Evolutionary conservation across 306 rosid genomes (phyloP).

Genomic region (Medicago arabica): DNA sequence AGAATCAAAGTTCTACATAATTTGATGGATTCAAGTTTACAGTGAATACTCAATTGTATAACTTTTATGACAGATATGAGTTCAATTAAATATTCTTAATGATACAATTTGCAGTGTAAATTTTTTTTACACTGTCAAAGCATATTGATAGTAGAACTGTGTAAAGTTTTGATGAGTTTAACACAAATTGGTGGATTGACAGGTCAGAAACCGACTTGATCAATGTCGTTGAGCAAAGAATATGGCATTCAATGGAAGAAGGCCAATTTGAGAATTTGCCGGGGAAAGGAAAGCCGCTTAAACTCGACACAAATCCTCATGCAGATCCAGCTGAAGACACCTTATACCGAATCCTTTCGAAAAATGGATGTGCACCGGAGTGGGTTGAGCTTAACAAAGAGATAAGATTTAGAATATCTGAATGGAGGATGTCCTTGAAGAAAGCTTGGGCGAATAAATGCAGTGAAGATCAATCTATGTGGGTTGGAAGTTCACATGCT

Average conservation of each 20-base stretch:
- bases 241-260: slow-evolving; percentile 97
- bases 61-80: no score
- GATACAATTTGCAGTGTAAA: no score
- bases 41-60: no score
- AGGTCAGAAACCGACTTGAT: slow-evolving; percentile 88
- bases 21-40: background rate
- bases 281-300: slow-evolving; percentile 89
- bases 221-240: slow-evolving; percentile 90
- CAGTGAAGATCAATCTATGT: slow-evolving; percentile 57
- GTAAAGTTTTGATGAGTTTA: slow-evolving; percentile 27
- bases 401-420: slow-evolving; percentile 62
- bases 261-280: slow-evolving; percentile 90
- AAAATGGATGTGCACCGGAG: slow-evolving; percentile 85
- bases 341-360: slow-evolving; percentile 70
- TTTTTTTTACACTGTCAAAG: no score
- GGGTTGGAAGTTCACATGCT: slow-evolving; percentile 63
- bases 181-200: slow-evolving; percentile 33
- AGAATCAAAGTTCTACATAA: background rate
- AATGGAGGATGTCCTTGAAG: slow-evolving; percentile 67
- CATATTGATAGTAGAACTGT: no score
- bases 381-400: slow-evolving; percentile 97
- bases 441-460: slow-evolving; percentile 62
- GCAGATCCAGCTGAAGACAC: slow-evolving; percentile 96
- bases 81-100: no score
- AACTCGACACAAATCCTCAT: slow-evolving; percentile 75